These are phyloP conservation scores for Dendrocalamus latiflorus DNA, from an alignment of 202 grass and related monocot species.

Conservation along the genomic window DNA sequence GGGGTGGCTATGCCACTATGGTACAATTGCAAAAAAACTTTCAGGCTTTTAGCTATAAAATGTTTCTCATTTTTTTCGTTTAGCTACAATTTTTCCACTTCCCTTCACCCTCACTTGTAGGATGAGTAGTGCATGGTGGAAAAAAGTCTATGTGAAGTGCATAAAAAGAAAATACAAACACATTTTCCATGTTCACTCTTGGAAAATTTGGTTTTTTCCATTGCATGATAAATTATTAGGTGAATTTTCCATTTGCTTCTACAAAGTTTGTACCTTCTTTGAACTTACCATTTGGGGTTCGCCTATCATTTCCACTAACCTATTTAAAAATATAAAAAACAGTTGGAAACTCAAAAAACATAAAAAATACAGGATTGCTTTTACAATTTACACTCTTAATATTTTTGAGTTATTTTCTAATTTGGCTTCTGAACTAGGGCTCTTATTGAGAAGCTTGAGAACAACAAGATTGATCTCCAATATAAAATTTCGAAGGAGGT, in stretches of 20 bases:
- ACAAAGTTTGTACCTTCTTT: conserved; percentile 6
- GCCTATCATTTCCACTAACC: not conserved
- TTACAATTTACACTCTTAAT: conserved; percentile 3
- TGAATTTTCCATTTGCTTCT: conserved; percentile 1
- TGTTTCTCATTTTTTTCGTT: too few species aligned
- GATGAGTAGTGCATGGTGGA: too few species aligned
- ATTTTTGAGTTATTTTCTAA: conserved; percentile 29
- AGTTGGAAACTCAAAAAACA: not conserved
- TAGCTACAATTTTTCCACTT: too few species aligned
- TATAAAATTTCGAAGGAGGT: conserved; percentile 86
- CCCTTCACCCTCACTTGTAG: too few species aligned
- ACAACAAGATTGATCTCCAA: conserved; percentile 71
- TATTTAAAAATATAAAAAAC: not conserved
- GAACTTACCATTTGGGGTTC: conserved; percentile 13
- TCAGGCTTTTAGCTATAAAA: not conserved
- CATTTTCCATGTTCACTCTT: conserved; percentile 15
- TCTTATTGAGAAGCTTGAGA: conserved; percentile 70
- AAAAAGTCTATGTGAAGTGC: too few species aligned
- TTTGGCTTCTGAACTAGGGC: conserved; percentile 38
- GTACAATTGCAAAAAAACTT: not conserved
- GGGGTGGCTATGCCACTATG: not conserved
- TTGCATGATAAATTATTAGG: not conserved
- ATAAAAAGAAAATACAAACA: conserved; percentile 1
- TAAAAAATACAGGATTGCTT: not conserved
- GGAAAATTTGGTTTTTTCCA: conserved; percentile 9